phyloP scores from a whole-genome alignment of 2,329 filamentous ascomycete genomes.

The Whalleya microplaca region DNA sequence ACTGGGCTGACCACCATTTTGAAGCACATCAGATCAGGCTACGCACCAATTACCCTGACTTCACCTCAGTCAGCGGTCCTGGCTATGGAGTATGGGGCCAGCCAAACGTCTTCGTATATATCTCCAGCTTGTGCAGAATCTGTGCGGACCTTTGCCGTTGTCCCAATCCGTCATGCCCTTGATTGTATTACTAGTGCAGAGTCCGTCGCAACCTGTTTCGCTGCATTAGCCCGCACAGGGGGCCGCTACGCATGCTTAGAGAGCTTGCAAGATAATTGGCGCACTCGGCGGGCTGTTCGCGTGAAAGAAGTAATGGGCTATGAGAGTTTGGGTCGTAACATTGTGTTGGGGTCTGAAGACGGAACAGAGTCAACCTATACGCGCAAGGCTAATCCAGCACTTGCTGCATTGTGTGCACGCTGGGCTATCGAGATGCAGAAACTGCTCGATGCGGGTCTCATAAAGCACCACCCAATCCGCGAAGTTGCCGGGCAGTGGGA shows the following conservation, averaged over 20 bases:
- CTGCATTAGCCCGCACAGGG: conserved; percentile 32
- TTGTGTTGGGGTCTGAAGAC: no score
- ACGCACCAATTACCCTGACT: conserved; percentile 18
- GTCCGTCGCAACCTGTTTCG: conserved; percentile 33
- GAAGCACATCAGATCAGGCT: conserved; percentile 13
- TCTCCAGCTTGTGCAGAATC: no score
- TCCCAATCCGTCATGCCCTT: conserved; percentile 30
- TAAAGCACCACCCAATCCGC: no score
- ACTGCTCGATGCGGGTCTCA: no score
- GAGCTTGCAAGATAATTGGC: conserved; percentile 20
- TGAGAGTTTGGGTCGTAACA: no score
- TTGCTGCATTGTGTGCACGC: no score
- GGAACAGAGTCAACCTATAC: no score
- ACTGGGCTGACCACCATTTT: no score
- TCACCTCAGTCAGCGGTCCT: conserved; percentile 23
- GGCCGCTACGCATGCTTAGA: conserved; percentile 40
- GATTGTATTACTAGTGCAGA: conserved; percentile 39
- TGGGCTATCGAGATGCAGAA: no score
- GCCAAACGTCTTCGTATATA: background rate
- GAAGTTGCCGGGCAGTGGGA: no score
- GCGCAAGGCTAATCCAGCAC: no score
- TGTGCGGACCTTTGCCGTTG: no score
- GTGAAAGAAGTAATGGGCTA: conserved; percentile 27
- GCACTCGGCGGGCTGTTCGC: conserved; percentile 28
- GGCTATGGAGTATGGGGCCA: conserved; percentile 27